Evolutionary conservation across 208 protist genomes (phyloP), one percentile per base, ranked within the genome.

Genomic region (Chromosphaera perkinsii): DNA sequence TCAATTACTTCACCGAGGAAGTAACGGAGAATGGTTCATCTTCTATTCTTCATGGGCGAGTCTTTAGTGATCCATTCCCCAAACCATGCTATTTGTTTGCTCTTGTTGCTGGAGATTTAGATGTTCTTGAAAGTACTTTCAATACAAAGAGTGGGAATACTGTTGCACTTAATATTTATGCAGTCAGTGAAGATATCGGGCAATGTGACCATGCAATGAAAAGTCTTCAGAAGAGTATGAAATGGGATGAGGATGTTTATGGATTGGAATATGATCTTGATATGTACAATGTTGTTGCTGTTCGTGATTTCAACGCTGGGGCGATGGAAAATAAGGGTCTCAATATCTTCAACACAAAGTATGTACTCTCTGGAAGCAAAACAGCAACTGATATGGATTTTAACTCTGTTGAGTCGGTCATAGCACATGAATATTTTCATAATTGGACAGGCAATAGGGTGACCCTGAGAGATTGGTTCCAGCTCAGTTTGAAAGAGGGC

Each of bases 251-350:
- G 48, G 76, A 85, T 37, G 24, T 20, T 14, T 85, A 63, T 58
- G 81, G 81, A 4, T 73, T 60, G 32, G 81, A 85, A 57, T 85
- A 85, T 43, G 81, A 85, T 48, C 58, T 85, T 7, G 73, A 78
- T 35, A 22, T 83, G 26, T 80, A 68, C 62, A 47, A 78, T 52
- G 69, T 83, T 48, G 76, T 85, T 33, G 79, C 79, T 4, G 73
- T 82, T 27, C 55, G 64, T 47, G 75, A 84, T 55, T 85, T 85
- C 68, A 85, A 84, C 61, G 74, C 75, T 60, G 80, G 80, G 1
- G 80, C 80, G 26, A 85, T 85, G 80, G 80, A 85, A 61, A 85
- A 85, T 70, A 85, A 85, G 65, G 54, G 67, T 12, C 71, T 85
- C 31, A 85, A 85, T 45, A 55, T 85, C 27, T 85, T 85, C 72